Base-by-base conservation (phyloP, 2,329 filamentous ascomycete genomes). In the Onygenales sp. region DNA sequence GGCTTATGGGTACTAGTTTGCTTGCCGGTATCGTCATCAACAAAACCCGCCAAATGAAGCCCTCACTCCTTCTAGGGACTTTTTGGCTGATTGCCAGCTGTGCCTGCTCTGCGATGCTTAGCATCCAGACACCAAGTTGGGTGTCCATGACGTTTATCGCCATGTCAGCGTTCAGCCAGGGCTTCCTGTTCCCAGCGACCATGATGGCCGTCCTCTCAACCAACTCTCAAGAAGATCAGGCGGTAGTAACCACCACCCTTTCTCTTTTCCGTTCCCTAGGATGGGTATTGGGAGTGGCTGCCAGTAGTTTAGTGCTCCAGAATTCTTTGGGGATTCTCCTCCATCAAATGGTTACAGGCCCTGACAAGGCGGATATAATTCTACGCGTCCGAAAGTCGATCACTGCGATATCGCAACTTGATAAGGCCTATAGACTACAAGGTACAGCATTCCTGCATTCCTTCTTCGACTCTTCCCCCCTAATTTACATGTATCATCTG, bases 241-340 rank as follows among this genome's bases (percentile, higher is more conserved):
- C 84, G 9, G 82, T 86, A 42, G 81, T 83, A 8, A 87, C 85
- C 1, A 82, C 78, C 51, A 88, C 86, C 0, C 71, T 90, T 56
- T 78, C 85, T 21, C 71, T 91, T 13, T 88, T 84, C 81, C 78
- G 87, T 53, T 82, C 80, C 54, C 68, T 91, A 3, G 87, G 87
- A 6, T 79, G 77, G 54, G 86, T 90, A 0, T 76, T 90, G 62
- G 87, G 87, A 14, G 80, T 91, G 43, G 82, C 86, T 1, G 71
- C 77, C 50, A 86, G 82, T 58, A 86, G 83, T 63, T 75, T 89
- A 52, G 80, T 89, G 6, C 72, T 91, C 56, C 87, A 91, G 70
- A 89, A 89, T 61, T 76, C 80, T 0, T 70, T 91, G 49, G 69
- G 79, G 7, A 70, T 74, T 13, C 84, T 83, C 58, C 74, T 91